Evolutionary conservation across 106 monocot genomes (phyloP).

Genomic region (Dendrobium nobile): DNA sequence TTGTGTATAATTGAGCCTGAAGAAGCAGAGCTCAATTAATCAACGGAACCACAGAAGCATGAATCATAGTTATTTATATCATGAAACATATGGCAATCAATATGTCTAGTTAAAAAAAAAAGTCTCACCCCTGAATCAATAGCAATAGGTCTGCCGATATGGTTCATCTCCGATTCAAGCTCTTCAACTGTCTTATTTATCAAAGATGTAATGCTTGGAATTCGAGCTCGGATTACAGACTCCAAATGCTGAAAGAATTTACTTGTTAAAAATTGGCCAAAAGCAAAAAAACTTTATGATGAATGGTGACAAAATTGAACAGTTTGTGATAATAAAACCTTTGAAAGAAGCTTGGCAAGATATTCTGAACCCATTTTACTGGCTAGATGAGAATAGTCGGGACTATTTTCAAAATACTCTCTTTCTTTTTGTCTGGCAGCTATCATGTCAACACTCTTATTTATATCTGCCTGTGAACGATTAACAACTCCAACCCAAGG

Average conservation of each 20-base stretch:
- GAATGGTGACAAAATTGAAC: neutral
- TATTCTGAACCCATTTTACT: slow-evolving; percentile 99
- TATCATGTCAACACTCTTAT: slow-evolving; percentile 97
- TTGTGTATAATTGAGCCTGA: slow-evolving; percentile 97
- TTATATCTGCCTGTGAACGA: slow-evolving; percentile 98
- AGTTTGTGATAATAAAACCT: slow-evolving; percentile 32
- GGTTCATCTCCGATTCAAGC: slow-evolving; percentile 79
- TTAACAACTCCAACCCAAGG: slow-evolving; percentile 99
- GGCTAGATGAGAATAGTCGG: slow-evolving; percentile 93
- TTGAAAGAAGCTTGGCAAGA: slow-evolving; percentile 87
- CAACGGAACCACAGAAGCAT: slow-evolving; percentile 3
- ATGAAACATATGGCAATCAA: neutral
- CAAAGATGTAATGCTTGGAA: slow-evolving; percentile 86
- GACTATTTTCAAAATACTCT: slow-evolving; percentile 85
- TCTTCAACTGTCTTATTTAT: slow-evolving; percentile 97
- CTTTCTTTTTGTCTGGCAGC: slow-evolving; percentile 83
- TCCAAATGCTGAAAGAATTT: slow-evolving; percentile 74
- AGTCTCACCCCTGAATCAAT: slow-evolving; percentile 73
- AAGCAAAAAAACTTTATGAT: neutral
- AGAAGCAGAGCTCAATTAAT: slow-evolving; percentile 1
- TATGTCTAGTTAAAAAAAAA: slow-evolving; percentile 2
- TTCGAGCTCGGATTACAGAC: slow-evolving; percentile 69
- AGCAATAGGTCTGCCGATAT: slow-evolving; percentile 92
- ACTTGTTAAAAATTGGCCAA: neutral
- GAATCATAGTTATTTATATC: neutral